Percentiles rank a stretch among this genome's conserved stretches.
phyloP scores from a whole-genome alignment of 2,329 filamentous ascomycete species.

The Microdochium paspali region DNA sequence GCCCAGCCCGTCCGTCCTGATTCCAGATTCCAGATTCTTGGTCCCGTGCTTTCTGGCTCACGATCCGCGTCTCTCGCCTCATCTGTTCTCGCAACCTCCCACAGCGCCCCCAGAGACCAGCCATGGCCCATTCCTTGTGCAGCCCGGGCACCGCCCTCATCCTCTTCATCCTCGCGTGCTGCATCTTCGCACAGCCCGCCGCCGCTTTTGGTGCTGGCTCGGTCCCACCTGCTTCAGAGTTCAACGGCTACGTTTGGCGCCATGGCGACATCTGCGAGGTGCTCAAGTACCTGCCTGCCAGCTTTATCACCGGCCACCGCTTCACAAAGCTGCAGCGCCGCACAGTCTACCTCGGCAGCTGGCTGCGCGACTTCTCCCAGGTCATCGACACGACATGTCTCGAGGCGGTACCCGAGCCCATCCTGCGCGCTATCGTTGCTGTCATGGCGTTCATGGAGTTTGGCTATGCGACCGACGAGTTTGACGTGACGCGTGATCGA shows the following conservation, averaged over 20 bases:
- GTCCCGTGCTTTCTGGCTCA: neutral
- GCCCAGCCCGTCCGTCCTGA: no score
- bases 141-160: neutral
- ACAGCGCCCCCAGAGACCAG: neutral
- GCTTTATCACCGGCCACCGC: slow-evolving; percentile 25
- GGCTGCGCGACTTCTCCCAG: slow-evolving; percentile 40
- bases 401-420: slow-evolving; percentile 40
- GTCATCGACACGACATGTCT: slow-evolving; percentile 45
- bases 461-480: slow-evolving; percentile 45
- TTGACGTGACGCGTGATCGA: slow-evolving; percentile 43
- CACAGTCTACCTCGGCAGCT: slow-evolving; percentile 32
- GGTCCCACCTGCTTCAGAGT: slow-evolving; percentile 24
- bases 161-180: slow-evolving; percentile 21
- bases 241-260: slow-evolving; percentile 30
- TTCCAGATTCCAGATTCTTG: no score
- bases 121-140: neutral
- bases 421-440: slow-evolving; percentile 43
- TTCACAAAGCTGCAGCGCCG: slow-evolving; percentile 27
- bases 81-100: neutral
- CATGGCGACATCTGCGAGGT: slow-evolving; percentile 29
- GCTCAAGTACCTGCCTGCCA: slow-evolving; percentile 23
- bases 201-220: slow-evolving; percentile 28
- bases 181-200: slow-evolving; percentile 17
- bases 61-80: no score
- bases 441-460: slow-evolving; percentile 46